Percentiles rank a stretch among this genome's conserved stretches.
Conservation (phyloP, 2,329 filamentous ascomycete genomes). For the Rhynchosporium secalis region DNA sequence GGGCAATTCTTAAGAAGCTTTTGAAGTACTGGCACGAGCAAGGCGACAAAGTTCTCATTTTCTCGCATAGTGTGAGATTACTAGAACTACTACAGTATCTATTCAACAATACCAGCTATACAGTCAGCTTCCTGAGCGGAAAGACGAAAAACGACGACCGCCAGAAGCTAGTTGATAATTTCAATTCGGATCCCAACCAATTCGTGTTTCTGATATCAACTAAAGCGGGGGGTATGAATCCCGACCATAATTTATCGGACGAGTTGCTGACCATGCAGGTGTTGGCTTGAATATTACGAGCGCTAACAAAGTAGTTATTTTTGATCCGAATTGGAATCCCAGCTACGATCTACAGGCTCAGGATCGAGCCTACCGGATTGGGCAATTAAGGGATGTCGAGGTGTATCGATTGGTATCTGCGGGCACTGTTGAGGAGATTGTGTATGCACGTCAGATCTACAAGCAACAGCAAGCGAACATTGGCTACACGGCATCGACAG, state of each 20-base stretch:
- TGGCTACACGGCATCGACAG: constrained; percentile 87
- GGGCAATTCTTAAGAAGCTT: constrained; percentile 85
- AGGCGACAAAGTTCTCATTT: constrained; percentile 92
- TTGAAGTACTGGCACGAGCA: constrained; percentile 87
- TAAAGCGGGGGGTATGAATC: constrained; percentile 65
- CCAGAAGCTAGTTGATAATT: constrained; percentile 79
- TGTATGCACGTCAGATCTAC: constrained; percentile 96
- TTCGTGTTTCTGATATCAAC: constrained; percentile 98
- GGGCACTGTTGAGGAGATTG: constrained; percentile 94
- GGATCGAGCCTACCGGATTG: constrained; percentile 93
- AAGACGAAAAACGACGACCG: constrained; percentile 81
- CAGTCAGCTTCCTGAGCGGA: constrained; percentile 87
- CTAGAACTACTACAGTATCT: constrained; percentile 81
- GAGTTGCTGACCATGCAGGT: constrained; percentile 40
- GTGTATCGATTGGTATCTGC: constrained; percentile 89
- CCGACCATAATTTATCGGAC: no score
- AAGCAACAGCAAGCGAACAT: constrained; percentile 99
- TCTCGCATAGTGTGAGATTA: constrained; percentile 87
- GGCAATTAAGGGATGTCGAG: constrained; percentile 88
- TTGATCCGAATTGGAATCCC: constrained; percentile 98
- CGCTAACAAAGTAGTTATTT: constrained; percentile 95
- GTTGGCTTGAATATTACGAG: constrained; percentile 95
- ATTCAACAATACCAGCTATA: constrained; percentile 87
- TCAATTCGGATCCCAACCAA: constrained; percentile 82
- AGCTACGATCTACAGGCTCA: constrained; percentile 93